These are phyloP conservation scores for Pleurotus citrinopileatus DNA, from an alignment of 768 basidiomycete genomes.

Conservation along the genomic window DNA sequence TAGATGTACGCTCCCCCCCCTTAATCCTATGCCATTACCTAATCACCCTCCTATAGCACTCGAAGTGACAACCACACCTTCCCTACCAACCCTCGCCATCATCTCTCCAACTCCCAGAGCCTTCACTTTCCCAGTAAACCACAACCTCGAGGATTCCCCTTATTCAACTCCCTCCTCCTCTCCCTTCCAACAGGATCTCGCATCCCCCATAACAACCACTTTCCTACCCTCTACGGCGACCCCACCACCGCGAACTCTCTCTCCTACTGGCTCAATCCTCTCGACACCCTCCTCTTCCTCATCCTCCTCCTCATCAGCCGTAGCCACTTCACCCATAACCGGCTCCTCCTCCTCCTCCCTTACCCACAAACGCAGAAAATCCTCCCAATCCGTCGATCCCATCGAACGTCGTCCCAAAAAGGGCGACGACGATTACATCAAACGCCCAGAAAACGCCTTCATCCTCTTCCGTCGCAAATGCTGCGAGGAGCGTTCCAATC, in stretches of 20 bases:
- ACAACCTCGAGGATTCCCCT: slow-evolving; percentile 65
- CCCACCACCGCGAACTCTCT: slow-evolving; percentile 33
- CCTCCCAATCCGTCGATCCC: slow-evolving; percentile 41
- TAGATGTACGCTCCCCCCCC: slow-evolving; percentile 33
- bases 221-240: slow-evolving; percentile 18
- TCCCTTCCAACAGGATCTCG: slow-evolving; percentile 73
- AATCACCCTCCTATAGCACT: slow-evolving; percentile 45
- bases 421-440: slow-evolving; percentile 83
- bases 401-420: slow-evolving; percentile 59
- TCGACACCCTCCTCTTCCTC: slow-evolving; percentile 28
- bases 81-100: slow-evolving; percentile 54
- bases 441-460: slow-evolving; percentile 82
- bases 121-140: slow-evolving; percentile 61
- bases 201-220: slow-evolving; percentile 40
- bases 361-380: slow-evolving; percentile 51
- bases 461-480: slow-evolving; percentile 81
- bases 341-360: slow-evolving; percentile 30
- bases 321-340: slow-evolving; percentile 19
- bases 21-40: neutral
- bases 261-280: slow-evolving; percentile 42
- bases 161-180: slow-evolving; percentile 58
- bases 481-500: slow-evolving; percentile 66
- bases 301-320: slow-evolving; percentile 10
- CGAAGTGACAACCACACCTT: slow-evolving; percentile 67
- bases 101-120: slow-evolving; percentile 71